Evolutionary conservation across 2,329 filamentous ascomycete species (phyloP), one percentile per base, ranked within the genome.

Genomic region (Didymella pinodella): DNA sequence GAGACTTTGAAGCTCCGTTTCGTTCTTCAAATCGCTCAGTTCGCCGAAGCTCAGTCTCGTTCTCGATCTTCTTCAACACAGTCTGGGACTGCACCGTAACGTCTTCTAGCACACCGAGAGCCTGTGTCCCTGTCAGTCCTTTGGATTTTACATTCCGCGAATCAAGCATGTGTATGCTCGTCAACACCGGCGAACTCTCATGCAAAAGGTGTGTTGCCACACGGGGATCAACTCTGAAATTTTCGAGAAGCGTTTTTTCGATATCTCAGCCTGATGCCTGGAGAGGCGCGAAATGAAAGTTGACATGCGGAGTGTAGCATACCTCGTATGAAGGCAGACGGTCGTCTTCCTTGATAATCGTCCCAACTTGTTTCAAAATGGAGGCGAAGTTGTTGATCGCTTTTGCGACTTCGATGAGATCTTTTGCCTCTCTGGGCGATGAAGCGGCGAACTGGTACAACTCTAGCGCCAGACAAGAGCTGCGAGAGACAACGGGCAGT

Each of bases 321-420:
- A 76, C 75, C 62, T 77, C 72, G 20, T 58, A 61, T 28, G 77
- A 78, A 34, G 75, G 75, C 14, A 78, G 53, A 11, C 65, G 70
- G 59, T 75, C 74, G 57, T 79, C 72, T 55, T 78, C 75, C 31
- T 71, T 75, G 41, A 78, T 71, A 40, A 73, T 67, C 0, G 74
- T 73, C 45, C 75, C 76, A 20, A 78, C 64, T 51, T 79, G 75
- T 61, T 78, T 78, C 57, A 78, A 50, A 31, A 72, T 74, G 7
- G 72, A 65, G 43, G 72, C 71, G 45, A 78, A 73, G 38, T 69
- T 68, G 59, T 72, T 77, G 54, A 78, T 70, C n/a, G 65, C 63
- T 51, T 65, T 73, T 12, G 76, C 74, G n/a, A 75, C 61, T 28
- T 57, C 64, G 48, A 70, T 62, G 31, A 74, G 55, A 48, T 75